A percentile compares a stretch with the other conserved stretches of the same genome.
Evolutionary conservation across 345 rosid genomes (phyloP).

Genomic region (Eucalyptus marginata): DNA sequence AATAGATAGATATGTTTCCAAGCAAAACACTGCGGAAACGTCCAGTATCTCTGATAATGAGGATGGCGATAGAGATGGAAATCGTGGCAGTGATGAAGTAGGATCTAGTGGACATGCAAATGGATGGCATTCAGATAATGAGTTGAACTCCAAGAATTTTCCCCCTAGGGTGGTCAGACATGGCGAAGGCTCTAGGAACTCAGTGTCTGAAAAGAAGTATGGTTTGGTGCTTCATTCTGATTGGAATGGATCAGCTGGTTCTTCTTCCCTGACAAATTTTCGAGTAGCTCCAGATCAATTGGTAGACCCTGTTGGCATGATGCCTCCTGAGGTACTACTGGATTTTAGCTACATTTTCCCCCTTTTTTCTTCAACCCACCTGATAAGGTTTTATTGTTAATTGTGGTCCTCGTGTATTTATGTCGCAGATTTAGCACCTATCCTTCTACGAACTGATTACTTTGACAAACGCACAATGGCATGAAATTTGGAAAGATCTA

Average conservation of each 20-base stretch:
- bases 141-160: conserved; percentile 40
- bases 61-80: conserved; percentile 38
- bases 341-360: not conserved
- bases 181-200: conserved; percentile 25
- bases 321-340: conserved; percentile 84
- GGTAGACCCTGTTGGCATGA: conserved; percentile 71
- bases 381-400: not conserved
- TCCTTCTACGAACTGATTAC: not conserved
- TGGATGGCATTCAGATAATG: conserved; percentile 83
- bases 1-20: conserved; percentile 15
- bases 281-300: conserved; percentile 12
- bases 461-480: not conserved
- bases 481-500: not conserved
- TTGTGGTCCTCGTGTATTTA: not conserved
- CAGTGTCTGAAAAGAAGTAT: conserved; percentile 12
- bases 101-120: conserved; percentile 28
- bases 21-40: conserved; percentile 41
- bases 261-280: conserved; percentile 11
- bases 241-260: conserved; percentile 12
- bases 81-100: conserved; percentile 28
- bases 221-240: conserved; percentile 22
- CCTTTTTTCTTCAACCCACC: not conserved
- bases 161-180: conserved; percentile 35
- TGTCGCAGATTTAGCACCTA: not conserved
- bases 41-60: conserved; percentile 63